These are phyloP conservation scores for Heliamphora pulchella DNA, from an alignment of 179 eudicot genomes.

Conservation along the genomic window DNA sequence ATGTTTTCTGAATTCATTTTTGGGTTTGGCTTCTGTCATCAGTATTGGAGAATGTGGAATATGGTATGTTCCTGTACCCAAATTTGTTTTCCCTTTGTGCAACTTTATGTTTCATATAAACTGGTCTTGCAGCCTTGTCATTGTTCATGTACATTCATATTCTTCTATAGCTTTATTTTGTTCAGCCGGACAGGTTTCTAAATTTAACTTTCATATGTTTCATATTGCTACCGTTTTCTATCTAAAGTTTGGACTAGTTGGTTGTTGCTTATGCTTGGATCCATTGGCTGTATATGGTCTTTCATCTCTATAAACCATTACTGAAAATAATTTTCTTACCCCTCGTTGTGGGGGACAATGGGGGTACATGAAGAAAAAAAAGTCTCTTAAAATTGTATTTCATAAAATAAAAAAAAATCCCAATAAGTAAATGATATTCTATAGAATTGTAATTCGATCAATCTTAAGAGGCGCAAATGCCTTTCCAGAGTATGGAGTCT, in stretches of 20 bases:
- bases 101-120: not conserved
- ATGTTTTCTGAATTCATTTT: constrained; percentile 20
- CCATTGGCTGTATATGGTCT: not conserved
- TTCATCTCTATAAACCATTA: not conserved
- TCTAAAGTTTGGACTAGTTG: not conserved
- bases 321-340: not conserved
- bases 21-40: constrained; percentile 32
- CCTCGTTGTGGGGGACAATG: not conserved
- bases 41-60: constrained; percentile 99
- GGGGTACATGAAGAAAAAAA: not conserved
- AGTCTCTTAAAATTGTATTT: too few species aligned
- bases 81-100: not conserved
- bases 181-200: not conserved
- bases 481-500: not conserved
- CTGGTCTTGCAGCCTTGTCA: constrained; percentile 4
- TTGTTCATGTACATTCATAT: constrained; percentile 10
- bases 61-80: constrained; percentile 52
- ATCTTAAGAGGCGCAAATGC: not conserved
- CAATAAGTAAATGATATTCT: too few species aligned
- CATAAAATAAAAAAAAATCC: too few species aligned
- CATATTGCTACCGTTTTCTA: not conserved
- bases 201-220: not conserved
- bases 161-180: not conserved
- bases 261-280: not conserved
- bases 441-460: not conserved